phyloP scores from a whole-genome alignment of 352 stramenopile species.

The Globisporangium spiculum region DNA sequence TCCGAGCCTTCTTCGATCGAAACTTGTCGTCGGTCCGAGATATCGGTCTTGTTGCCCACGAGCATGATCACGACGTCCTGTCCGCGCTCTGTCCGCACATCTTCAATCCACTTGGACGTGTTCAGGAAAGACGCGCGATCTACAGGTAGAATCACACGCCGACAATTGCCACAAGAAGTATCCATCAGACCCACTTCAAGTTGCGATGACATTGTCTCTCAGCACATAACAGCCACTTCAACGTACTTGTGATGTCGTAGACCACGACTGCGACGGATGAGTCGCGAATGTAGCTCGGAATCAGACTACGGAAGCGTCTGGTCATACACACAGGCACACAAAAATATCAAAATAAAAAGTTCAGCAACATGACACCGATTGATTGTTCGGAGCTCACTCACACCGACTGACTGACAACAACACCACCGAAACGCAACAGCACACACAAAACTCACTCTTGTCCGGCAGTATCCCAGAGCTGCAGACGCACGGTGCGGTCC shows the following conservation, averaged over 20 bases:
- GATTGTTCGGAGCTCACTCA: neutral
- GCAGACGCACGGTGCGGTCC: constrained; percentile 97
- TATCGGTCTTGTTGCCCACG: constrained; percentile 99
- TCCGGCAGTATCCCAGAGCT: constrained; percentile 99
- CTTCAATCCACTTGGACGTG: constrained; percentile 99
- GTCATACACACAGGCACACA: constrained; percentile 6
- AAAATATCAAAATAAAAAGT: constrained; percentile 5
- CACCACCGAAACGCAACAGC: constrained; percentile 1
- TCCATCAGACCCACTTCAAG: neutral
- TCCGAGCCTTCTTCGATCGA: constrained; percentile 98
- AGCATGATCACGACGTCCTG: constrained; percentile 99
- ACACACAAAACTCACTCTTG: constrained; percentile 83
- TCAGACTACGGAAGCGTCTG: constrained; percentile 92
- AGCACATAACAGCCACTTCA: neutral
- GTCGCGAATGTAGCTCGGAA: constrained; percentile 97
- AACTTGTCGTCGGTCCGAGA: constrained; percentile 96
- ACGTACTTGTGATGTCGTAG: constrained; percentile 98
- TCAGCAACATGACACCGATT: neutral
- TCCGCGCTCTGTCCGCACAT: constrained; percentile 96
- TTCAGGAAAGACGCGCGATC: constrained; percentile 97
- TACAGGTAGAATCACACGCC: constrained; percentile 20
- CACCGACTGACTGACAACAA: neutral
- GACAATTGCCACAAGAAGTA: neutral
- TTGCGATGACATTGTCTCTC: neutral
- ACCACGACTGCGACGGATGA: constrained; percentile 99